Percentiles rank a stretch among this genome's conserved stretches.
These are phyloP conservation scores for Arachis hypogaea DNA, from an alignment of 306 rosid genomes.

Conservation along the genomic window DNA sequence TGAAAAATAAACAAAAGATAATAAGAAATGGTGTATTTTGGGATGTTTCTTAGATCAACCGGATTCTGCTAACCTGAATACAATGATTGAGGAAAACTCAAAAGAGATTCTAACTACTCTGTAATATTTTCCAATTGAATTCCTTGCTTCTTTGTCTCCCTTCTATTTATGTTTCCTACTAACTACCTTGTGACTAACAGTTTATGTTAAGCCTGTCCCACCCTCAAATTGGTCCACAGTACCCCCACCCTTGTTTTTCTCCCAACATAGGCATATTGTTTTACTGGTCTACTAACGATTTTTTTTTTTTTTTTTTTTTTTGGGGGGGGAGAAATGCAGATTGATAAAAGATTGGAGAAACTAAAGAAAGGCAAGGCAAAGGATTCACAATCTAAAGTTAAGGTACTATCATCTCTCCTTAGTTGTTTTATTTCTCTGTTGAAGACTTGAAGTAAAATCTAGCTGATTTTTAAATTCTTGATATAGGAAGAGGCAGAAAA, in stretches of 20 bases:
- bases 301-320: too few species aligned
- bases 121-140: neutral
- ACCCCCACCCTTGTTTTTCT: neutral
- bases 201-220: neutral
- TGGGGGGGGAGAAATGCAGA: constrained; percentile 60
- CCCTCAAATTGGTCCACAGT: neutral
- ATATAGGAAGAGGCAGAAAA: constrained; percentile 90
- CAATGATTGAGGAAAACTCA: neutral
- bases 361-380: constrained; percentile 86
- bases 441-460: constrained; percentile 5
- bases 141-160: neutral
- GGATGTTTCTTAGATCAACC: neutral
- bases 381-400: constrained; percentile 81
- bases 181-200: neutral
- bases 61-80: neutral
- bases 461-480: constrained; percentile 34
- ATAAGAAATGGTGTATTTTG: neutral
- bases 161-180: neutral
- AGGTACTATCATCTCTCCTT: constrained; percentile 48
- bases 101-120: neutral
- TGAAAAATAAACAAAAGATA: too few species aligned
- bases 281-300: neutral
- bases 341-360: constrained; percentile 91
- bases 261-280: neutral
- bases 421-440: neutral